phyloP scores from a whole-genome alignment of 192 early-diverging fungal species.

The Entomortierella beljakovae region DNA sequence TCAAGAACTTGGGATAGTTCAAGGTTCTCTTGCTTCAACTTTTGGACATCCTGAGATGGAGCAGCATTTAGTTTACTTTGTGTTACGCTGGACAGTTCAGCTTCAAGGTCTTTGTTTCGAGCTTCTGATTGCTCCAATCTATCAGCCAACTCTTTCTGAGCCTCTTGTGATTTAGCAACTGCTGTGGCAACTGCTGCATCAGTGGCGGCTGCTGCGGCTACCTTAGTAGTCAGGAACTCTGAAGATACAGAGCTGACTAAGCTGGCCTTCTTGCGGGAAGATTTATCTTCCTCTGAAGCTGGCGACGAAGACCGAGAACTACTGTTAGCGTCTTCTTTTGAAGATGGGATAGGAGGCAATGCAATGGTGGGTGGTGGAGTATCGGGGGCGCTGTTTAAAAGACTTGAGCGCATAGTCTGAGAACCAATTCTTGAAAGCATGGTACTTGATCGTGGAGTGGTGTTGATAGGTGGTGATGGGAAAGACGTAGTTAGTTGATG shows the following conservation, averaged over 20 bases:
- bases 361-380: constrained; percentile 48
- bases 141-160: constrained; percentile 14
- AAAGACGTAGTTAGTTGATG: constrained; percentile 10
- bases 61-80: background rate
- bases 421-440: constrained; percentile 12
- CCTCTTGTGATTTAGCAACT: constrained; percentile 31
- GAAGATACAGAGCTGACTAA: constrained; percentile 9
- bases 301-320: constrained; percentile 18
- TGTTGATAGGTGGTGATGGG: constrained; percentile 32
- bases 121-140: constrained; percentile 27
- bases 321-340: background rate
- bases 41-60: background rate
- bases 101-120: constrained; percentile 26
- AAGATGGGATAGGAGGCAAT: constrained; percentile 35
- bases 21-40: constrained; percentile 30
- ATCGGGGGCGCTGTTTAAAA: constrained; percentile 41
- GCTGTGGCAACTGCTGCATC: constrained; percentile 46
- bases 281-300: background rate
- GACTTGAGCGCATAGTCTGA: constrained; percentile 35
- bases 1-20: constrained; percentile 35
- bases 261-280: constrained; percentile 31
- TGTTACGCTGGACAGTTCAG: constrained; percentile 5
- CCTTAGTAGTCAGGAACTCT: constrained; percentile 21
- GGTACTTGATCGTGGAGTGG: constrained; percentile 11
- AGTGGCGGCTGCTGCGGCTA: constrained; percentile 25